phyloP scores from a whole-genome alignment of 2,329 filamentous ascomycete species.

The Diplodia scrobiculata region DNA sequence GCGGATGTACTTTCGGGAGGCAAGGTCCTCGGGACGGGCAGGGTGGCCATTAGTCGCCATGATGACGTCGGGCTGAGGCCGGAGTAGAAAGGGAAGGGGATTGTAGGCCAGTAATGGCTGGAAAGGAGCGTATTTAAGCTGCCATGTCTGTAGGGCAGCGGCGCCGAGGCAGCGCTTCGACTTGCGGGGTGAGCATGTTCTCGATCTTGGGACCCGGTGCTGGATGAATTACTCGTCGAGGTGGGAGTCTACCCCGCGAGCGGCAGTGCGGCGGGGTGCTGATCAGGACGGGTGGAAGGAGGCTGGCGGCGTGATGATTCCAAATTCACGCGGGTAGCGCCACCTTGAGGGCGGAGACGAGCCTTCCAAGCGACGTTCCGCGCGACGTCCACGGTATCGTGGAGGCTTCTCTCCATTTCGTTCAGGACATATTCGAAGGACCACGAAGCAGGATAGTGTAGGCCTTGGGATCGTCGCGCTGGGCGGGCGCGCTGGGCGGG shows the following conservation, averaged over 20 bases:
- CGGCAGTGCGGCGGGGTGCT: background rate
- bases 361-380: constrained; percentile 98
- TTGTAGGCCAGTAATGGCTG: background rate
- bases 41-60: background rate
- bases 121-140: background rate
- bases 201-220: too few species aligned
- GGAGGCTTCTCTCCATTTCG: constrained; percentile 96
- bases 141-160: background rate
- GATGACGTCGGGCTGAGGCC: background rate
- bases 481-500: constrained; percentile 61
- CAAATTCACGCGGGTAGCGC: constrained; percentile 63
- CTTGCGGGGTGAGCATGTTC: constrained; percentile 7
- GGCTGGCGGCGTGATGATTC: background rate
- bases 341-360: constrained; percentile 66
- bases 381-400: constrained; percentile 97
- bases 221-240: background rate
- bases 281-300: background rate
- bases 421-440: constrained; percentile 96
- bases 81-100: background rate
- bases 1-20: constrained; percentile 43
- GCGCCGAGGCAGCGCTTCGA: background rate
- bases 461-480: constrained; percentile 92
- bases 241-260: background rate
- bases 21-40: background rate
- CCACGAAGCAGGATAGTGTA: constrained; percentile 95